Base-by-base conservation (phyloP, 106 monocot species). In the Narthecium ossifragum region DNA sequence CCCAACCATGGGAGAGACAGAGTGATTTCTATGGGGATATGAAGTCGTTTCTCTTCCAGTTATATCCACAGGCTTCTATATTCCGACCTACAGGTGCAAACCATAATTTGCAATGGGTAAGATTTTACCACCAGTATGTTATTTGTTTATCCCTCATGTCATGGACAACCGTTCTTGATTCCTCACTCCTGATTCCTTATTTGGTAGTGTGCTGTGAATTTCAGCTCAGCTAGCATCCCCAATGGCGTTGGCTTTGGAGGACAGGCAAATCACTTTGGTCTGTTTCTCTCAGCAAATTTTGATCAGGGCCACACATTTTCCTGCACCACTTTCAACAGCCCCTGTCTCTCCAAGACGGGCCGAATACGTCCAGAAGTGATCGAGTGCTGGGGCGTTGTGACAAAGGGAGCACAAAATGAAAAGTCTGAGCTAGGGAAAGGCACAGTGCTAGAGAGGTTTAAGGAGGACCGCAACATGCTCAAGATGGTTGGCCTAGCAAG, bases 241-340 rank as follows among this genome's bases (percentile, higher is more conserved):
- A 98, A 98, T 46, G 96, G 96, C 26, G 66, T 98, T 46, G 96
- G 96, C n/a, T 87, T 90, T 63, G 90, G 90, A 51, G 96, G 90
- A 11, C 59, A 70, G 36, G 59, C 75, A n/a, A 75, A 81, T 61
- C 96, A 98, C 70, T 90, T 90, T 52, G 96, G 96, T 34, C 69
- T 90, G 29, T 98, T 90, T 62, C 26, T 98, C 0, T 90, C 96
- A 0, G 78, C 84, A 20, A 98, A 65, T 64, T 81, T 98, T 25
- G 96, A 98, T 65, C 70, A 73, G 12, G 90, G 90, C 2, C 86
- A 98, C 59, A 81, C 90, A 24, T 98, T 81, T 47, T 26, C 55
- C 15, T 98, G 96, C 78, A 78, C 77, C 48, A 96, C 96, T 29
- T 96, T 96, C 73, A 84, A 78, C 34, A 90, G 90, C 37, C 96